Evolutionary conservation across 805 yeast species (phyloP), one percentile per base, ranked within the genome.

Genomic region (Kuraishia ogatae): DNA sequence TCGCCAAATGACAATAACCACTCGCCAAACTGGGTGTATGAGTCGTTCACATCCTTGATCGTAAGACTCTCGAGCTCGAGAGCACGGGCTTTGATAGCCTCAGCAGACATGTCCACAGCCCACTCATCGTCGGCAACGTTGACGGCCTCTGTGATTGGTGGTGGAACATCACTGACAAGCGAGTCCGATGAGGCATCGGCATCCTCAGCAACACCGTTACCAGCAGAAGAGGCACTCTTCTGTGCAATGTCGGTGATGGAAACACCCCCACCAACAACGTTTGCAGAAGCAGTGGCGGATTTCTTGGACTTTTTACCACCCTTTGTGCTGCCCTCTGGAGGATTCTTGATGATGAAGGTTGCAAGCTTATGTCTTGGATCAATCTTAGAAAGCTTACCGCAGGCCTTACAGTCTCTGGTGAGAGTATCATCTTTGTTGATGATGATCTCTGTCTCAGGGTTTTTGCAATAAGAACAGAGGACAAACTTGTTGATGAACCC

Each of bases 61-160:
- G 70, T 71, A 54, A 81, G 74, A 23, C 84, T 90, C 71, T 90
- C 96, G 61, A 91, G 78, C 69, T 89, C 96, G 64, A 83, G 75
- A 50, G 96, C 97, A 74, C 99, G 88, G 50, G 88, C 90, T 67
- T 87, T 85, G 60, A 93, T 89, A 56, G 98, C 98, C 74, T 91
- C 98, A 70, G 89, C 94, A 52, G 96, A 88, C 81, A 92, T 89
- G 71, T 93, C 99, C 49, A 92, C 97, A 20, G 97, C 90, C 98
- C 98, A 93, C 61, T 89, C 96, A 62, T 89, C 97, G 67, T 91
- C 97, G 60, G 85, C 84, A 54, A 88, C 87, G 58, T 80, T 84
- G 57, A 82, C 80, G 52, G 80, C 80, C 43, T 81, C 77, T 57
- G 88, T 75, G 47, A 77, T 81, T 13, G 90, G 85, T 50, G 94